Evolutionary conservation across 1,284 basidiomycete genomes (phyloP).

Genomic region (Malassezia restricta): DNA sequence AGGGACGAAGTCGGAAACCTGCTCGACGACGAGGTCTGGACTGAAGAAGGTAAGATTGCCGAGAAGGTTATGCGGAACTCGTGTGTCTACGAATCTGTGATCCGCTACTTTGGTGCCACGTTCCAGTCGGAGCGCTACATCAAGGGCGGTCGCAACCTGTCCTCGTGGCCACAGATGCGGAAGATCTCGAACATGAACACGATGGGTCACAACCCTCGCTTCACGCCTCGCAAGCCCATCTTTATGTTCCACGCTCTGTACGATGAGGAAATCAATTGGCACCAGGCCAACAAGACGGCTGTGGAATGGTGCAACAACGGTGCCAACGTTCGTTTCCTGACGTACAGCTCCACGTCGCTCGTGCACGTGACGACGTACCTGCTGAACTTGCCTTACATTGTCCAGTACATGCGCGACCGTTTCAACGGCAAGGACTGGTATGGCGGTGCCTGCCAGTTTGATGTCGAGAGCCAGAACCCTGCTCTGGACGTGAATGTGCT

Average conservation of each 20-base stretch:
- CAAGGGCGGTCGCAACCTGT: conserved; percentile 20
- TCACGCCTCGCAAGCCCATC: conserved; percentile 21
- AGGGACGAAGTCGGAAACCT: conserved; percentile 23
- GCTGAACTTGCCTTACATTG: conserved; percentile 12
- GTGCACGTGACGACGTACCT: conserved; percentile 15
- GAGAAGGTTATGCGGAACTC: conserved; percentile 13
- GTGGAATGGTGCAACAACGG: conserved; percentile 32
- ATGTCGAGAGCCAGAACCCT: conserved; percentile 5
- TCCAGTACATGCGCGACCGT: conserved; percentile 16
- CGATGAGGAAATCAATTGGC: conserved; percentile 38
- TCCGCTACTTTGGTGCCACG: conserved; percentile 16
- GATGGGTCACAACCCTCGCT: conserved; percentile 13
- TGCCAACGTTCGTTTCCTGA: conserved; percentile 32
- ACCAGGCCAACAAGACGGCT: conserved; percentile 21
- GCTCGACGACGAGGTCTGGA: conserved; percentile 19
- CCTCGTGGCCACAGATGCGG: conserved; percentile 16
- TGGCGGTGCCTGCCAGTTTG: conserved; percentile 16
- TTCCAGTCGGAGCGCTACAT: conserved; percentile 17
- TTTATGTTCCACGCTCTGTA: conserved; percentile 29
- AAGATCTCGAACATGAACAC: conserved; percentile 10
- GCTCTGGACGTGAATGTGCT: not conserved
- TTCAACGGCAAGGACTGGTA: conserved; percentile 12
- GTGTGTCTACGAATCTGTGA: conserved; percentile 23
- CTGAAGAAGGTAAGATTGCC: conserved; percentile 21
- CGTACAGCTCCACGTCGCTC: conserved; percentile 18